Conservation (phyloP, 805 yeast genomes). For the Candida ulmi region DNA sequence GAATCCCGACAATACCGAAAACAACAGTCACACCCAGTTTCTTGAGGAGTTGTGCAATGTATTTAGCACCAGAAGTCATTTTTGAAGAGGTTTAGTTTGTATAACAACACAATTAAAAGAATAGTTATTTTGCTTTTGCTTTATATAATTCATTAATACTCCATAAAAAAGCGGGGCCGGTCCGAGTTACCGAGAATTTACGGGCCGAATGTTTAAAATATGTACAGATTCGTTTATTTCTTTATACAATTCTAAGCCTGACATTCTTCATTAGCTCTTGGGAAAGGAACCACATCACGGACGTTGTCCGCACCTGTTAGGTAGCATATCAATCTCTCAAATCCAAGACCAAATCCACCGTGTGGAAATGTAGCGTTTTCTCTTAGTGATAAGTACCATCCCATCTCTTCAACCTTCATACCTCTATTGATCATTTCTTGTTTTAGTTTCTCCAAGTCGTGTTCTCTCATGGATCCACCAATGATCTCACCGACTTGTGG, state of each 20-base stretch:
- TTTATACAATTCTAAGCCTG: constrained; percentile 13
- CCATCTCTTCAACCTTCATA: constrained; percentile 52
- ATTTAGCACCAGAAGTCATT: constrained; percentile 32
- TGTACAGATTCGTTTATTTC: background rate
- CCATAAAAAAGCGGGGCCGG: background rate
- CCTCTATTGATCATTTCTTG: constrained; percentile 44
- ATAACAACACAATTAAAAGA: no score
- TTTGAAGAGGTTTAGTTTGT: no score
- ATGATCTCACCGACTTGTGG: constrained; percentile 92
- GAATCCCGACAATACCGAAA: constrained; percentile 73
- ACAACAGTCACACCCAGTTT: constrained; percentile 48
- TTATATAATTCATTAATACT: no score
- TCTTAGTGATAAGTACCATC: constrained; percentile 79
- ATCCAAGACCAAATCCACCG: constrained; percentile 96
- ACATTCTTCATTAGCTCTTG: constrained; percentile 60
- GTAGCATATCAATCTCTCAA: constrained; percentile 77
- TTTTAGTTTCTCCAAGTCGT: constrained; percentile 41
- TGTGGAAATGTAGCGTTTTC: constrained; percentile 82
- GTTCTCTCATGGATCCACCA: constrained; percentile 94
- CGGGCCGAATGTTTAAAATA: background rate
- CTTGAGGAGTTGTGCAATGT: constrained; percentile 43
- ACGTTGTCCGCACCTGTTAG: constrained; percentile 72
- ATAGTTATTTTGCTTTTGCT: no score
- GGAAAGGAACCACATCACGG: constrained; percentile 83
- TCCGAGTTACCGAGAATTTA: background rate